Conservation (phyloP, 2,329 filamentous ascomycete species). For the Hortaea sp. region DNA sequence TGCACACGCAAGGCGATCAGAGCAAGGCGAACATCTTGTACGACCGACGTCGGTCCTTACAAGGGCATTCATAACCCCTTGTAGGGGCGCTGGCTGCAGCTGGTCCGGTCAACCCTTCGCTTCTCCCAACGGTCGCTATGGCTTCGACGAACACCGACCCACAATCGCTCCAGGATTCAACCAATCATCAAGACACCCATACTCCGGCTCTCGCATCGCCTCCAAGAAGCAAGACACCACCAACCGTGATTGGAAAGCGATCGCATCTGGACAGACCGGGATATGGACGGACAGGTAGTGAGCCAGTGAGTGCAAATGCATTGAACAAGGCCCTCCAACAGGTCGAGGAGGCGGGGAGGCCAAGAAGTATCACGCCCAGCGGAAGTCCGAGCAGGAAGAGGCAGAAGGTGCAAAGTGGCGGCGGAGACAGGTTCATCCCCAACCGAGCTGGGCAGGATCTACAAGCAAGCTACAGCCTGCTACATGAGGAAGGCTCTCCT, state of each 20-base stretch:
- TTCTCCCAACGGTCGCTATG: background rate
- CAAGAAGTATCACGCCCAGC: slow-evolving; percentile 49
- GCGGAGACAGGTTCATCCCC: slow-evolving; percentile 74
- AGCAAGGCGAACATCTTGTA: background rate
- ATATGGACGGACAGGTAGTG: slow-evolving; percentile 30
- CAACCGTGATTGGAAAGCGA: slow-evolving; percentile 42
- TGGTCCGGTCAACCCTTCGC: background rate
- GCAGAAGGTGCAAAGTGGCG: slow-evolving; percentile 44
- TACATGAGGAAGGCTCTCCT: slow-evolving; percentile 88
- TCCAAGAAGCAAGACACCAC: slow-evolving; percentile 50
- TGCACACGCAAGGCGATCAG: slow-evolving; percentile 4
- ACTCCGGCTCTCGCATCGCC: slow-evolving; percentile 44
- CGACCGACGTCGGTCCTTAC: slow-evolving; percentile 1
- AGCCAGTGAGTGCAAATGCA: slow-evolving; percentile 49
- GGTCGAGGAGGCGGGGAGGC: slow-evolving; percentile 49
- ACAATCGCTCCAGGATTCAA: background rate
- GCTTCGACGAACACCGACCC: slow-evolving; percentile 1
- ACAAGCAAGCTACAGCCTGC: slow-evolving; percentile 80
- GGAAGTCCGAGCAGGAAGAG: slow-evolving; percentile 60
- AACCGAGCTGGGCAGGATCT: slow-evolving; percentile 88
- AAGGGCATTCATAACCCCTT: background rate
- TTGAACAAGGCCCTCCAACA: slow-evolving; percentile 52
- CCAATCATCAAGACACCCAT: slow-evolving; percentile 3
- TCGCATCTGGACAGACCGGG: slow-evolving; percentile 23
- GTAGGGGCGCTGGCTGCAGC: background rate